A percentile compares a stretch with the other conserved stretches of the same genome.
Evolutionary conservation across 768 basidiomycete species (phyloP).

Genomic region (Strobilomyces echinocephalus): DNA sequence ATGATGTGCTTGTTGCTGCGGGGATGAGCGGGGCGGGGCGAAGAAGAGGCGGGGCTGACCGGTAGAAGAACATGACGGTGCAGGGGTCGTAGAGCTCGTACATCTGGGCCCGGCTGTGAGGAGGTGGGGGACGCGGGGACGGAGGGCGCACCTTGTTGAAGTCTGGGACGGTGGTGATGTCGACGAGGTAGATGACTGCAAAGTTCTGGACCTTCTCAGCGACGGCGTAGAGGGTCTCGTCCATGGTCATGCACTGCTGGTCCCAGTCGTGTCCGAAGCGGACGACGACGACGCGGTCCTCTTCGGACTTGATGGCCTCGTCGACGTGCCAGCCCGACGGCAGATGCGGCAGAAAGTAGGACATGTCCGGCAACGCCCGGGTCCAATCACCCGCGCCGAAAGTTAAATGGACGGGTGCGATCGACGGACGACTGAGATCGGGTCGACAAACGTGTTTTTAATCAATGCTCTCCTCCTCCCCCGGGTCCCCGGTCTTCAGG

Average conservation of each 20-base stretch:
- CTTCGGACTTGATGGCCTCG: conserved; percentile 97
- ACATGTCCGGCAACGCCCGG: conserved; percentile 45
- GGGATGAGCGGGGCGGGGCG: not conserved
- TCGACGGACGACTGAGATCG: too few relatives aligned
- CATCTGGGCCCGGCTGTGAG: conserved; percentile 61
- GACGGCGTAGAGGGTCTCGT: conserved; percentile 89
- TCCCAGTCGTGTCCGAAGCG: conserved; percentile 96
- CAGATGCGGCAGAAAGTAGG: conserved; percentile 84
- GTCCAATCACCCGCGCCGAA: too few relatives aligned
- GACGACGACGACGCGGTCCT: conserved; percentile 90
- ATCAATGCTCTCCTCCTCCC: too few relatives aligned
- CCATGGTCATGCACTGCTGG: conserved; percentile 96
- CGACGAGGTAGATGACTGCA: conserved; percentile 91
- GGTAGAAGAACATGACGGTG: conserved; percentile 98
- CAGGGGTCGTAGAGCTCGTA: conserved; percentile 97
- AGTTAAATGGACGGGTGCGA: too few relatives aligned
- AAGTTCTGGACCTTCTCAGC: conserved; percentile 98
- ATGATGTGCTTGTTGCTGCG: conserved; percentile 96
- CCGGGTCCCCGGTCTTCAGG: too few relatives aligned
- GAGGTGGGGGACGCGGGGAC: not conserved
- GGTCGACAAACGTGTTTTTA: too few relatives aligned
- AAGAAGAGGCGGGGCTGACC: conserved; percentile 44
- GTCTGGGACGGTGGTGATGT: conserved; percentile 96
- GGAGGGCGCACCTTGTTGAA: conserved; percentile 77
- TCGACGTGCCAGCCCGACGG: conserved; percentile 98